phyloP scores from a whole-genome alignment of 352 stramenopile species.

The Phytophthora vignae region DNA sequence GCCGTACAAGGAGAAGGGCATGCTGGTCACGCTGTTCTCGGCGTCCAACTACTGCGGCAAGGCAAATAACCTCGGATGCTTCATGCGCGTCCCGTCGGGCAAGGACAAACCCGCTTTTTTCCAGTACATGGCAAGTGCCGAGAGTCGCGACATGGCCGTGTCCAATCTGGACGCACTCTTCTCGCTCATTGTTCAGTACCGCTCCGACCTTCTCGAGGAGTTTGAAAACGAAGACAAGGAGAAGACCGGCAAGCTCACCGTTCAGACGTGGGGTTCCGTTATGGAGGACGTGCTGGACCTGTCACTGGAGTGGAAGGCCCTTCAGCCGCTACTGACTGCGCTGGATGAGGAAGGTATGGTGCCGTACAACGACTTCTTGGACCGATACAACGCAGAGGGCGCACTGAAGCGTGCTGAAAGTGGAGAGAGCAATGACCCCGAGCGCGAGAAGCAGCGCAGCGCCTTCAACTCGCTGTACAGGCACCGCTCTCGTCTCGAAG shows the following conservation, averaged over 20 bases:
- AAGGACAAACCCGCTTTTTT: slow-evolving; percentile 86
- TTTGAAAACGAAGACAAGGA: slow-evolving; percentile 67
- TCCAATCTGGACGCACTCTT: slow-evolving; percentile 89
- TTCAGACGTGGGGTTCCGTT: slow-evolving; percentile 64
- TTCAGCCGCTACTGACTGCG: slow-evolving; percentile 81
- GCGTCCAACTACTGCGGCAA: slow-evolving; percentile 90
- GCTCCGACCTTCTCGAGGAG: slow-evolving; percentile 63
- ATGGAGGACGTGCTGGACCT: slow-evolving; percentile 87
- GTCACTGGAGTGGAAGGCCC: slow-evolving; percentile 78
- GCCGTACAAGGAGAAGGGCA: slow-evolving; percentile 82
- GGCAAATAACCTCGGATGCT: slow-evolving; percentile 87
- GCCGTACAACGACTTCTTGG: slow-evolving; percentile 78
- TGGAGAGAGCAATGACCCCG: slow-evolving; percentile 42
- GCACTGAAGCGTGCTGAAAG: slow-evolving; percentile 31
- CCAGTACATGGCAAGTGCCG: slow-evolving; percentile 87
- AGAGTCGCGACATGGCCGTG: slow-evolving; percentile 81
- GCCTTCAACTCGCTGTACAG: slow-evolving; percentile 88
- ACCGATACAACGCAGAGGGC: slow-evolving; percentile 78
- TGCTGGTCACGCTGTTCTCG: slow-evolving; percentile 90
- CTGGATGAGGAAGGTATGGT: slow-evolving; percentile 74
- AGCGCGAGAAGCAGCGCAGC: slow-evolving; percentile 61
- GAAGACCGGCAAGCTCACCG: slow-evolving; percentile 50
- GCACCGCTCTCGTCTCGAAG: slow-evolving; percentile 81
- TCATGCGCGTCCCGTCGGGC: slow-evolving; percentile 81
- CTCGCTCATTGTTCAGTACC: slow-evolving; percentile 83